phyloP scores from a whole-genome alignment of 1,284 basidiomycete genomes.

The Cutaneotrichosporon curvatum region DNA sequence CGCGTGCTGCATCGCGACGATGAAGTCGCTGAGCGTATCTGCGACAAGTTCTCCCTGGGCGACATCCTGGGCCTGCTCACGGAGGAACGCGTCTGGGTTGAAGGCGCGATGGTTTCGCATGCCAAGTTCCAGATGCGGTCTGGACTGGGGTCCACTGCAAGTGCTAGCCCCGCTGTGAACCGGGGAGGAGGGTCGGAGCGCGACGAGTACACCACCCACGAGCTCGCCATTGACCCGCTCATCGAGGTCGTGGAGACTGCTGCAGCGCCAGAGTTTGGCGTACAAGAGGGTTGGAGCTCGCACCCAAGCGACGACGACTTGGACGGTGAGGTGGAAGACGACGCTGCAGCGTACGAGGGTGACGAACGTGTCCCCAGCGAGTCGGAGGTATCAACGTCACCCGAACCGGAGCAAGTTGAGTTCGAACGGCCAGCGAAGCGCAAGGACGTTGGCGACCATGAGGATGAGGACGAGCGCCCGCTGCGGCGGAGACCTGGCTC shows the following conservation, averaged over 20 bases:
- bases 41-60: background rate
- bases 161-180: too few relatives aligned
- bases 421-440: slow-evolving; percentile 5
- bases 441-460: slow-evolving; percentile 6
- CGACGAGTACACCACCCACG: too few relatives aligned
- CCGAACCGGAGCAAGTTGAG: too few relatives aligned
- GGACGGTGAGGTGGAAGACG: slow-evolving; percentile 2
- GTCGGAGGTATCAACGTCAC: too few relatives aligned
- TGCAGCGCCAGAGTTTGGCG: background rate
- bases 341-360: too few relatives aligned
- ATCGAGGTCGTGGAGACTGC: slow-evolving; percentile 10
- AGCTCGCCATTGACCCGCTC: slow-evolving; percentile 2
- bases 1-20: background rate
- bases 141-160: too few relatives aligned
- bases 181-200: too few relatives aligned
- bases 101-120: background rate
- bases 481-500: slow-evolving; percentile 10
- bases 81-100: background rate
- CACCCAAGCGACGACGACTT: slow-evolving; percentile 7
- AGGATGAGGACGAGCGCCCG: slow-evolving; percentile 3
- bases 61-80: background rate
- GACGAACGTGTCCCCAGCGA: too few relatives aligned
- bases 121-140: background rate
- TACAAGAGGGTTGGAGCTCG: slow-evolving; percentile 13
- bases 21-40: background rate